Conservation (phyloP, 148 eudicot species). For the Vaccinium darrowii region DNA sequence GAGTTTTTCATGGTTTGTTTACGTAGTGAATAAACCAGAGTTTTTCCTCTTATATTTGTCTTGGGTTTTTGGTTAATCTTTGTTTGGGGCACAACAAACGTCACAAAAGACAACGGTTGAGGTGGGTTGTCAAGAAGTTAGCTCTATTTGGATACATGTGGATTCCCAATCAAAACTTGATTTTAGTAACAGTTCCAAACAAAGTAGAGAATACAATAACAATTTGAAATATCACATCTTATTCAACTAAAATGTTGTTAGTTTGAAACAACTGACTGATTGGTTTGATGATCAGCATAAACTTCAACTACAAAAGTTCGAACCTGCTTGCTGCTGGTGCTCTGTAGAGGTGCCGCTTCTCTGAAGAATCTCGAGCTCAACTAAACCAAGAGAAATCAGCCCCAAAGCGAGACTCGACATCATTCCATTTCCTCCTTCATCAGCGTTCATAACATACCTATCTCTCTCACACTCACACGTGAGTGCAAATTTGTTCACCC, state of each 20-base stretch:
- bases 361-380: conserved; percentile 86
- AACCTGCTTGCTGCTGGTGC: conserved; percentile 76
- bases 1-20: too few species aligned
- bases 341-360: conserved; percentile 68
- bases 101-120: not conserved
- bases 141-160: not conserved
- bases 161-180: not conserved
- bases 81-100: too few species aligned
- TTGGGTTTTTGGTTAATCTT: too few species aligned
- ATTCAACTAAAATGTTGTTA: too few species aligned
- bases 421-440: conserved; percentile 35
- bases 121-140: not conserved
- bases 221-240: too few species aligned
- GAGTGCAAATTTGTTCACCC: too few species aligned
- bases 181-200: not conserved
- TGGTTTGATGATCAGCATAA: not conserved
- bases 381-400: conserved; percentile 82
- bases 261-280: not conserved
- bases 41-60: too few species aligned
- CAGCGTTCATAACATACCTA: too few species aligned
- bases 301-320: not conserved
- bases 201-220: too few species aligned
- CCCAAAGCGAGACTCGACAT: conserved; percentile 93
- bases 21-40: too few species aligned
- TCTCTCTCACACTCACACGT: not conserved